Evolutionary conservation across 495 filamentous ascomycete genomes (phyloP), one percentile per base, ranked within the genome.

Genomic region (Baudoinia panamericana): DNA sequence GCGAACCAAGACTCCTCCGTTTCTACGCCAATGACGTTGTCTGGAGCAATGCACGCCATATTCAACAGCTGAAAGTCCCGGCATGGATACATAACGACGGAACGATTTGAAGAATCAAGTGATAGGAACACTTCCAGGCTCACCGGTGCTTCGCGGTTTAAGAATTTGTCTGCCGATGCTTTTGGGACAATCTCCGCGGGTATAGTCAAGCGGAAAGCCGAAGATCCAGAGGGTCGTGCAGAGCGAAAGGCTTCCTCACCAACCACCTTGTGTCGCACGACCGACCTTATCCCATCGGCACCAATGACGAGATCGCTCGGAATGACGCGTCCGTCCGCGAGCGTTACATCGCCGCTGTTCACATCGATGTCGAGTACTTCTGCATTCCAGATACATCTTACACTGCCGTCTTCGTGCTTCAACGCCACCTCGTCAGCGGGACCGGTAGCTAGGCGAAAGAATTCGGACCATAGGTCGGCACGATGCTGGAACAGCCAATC

Each of bases 321-420:
- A 13, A 45, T 10, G n/a, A 25, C 22, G 7, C 30, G 26, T 17
- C 45, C 45, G 31, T 32, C 30, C 11, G 30, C 41, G 8, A 45
- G 30, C 4, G 30, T 43, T 13, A 49, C n/a, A 3, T 18, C 27
- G 8, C 41, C 30, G 22, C n/a, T 21, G 4, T 49, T 26, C 11
- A n/a, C 22, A 15, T 39, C 36, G 16, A 39, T 17, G 9, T 8
- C n/a, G 10, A 24, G 11, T 17, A 39, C 18, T 11, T 10, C 20
- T 9, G 26, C 26, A 29, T 13, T 13, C 26, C 26, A 29, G n/a
- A n/a, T n/a, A n/a, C n/a, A n/a, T n/a, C n/a, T n/a, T n/a, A n/a
- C n/a, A n/a, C n/a, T n/a, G n/a, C n/a, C n/a, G n/a, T n/a, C n/a
- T n/a, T n/a, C n/a, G n/a, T n/a, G n/a, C n/a, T n/a, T n/a, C n/a